These are phyloP conservation scores for Tubosaeta sp. DNA, from an alignment of 768 basidiomycete genomes.

Conservation along the genomic window DNA sequence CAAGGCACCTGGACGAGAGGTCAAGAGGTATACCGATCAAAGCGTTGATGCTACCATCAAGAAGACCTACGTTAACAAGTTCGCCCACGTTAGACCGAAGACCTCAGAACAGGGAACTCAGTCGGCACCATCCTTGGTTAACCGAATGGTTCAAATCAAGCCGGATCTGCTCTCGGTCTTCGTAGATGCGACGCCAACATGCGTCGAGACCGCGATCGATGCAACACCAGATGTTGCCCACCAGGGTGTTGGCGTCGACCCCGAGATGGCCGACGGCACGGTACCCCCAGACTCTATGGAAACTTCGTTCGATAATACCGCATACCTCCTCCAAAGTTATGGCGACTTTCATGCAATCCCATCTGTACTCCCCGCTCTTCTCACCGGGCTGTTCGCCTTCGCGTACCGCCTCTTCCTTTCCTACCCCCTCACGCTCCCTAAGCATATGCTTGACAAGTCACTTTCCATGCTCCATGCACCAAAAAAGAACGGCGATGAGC, in stretches of 20 bases:
- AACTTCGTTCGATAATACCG: conserved; percentile 21
- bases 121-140: conserved; percentile 33
- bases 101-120: conserved; percentile 35
- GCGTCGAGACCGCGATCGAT: conserved; percentile 43
- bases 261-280: conserved; percentile 25
- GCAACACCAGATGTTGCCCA: conserved; percentile 36
- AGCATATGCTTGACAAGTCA: conserved; percentile 35
- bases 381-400: conserved; percentile 40
- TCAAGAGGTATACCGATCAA: conserved; percentile 32
- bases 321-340: conserved; percentile 20
- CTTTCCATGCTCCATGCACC: conserved; percentile 31
- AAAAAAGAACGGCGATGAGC: conserved; percentile 28
- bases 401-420: conserved; percentile 45
- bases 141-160: conserved; percentile 37
- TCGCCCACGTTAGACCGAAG: conserved; percentile 38
- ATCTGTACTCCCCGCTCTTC: conserved; percentile 24
- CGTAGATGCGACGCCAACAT: conserved; percentile 51
- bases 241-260: conserved; percentile 27
- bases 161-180: conserved; percentile 38
- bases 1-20: conserved; percentile 30
- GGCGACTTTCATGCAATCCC: conserved; percentile 31
- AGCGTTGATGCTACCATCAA: conserved; percentile 51
- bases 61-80: conserved; percentile 36
- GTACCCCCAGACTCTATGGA: conserved; percentile 17
- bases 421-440: conserved; percentile 49